Conservation (phyloP, 371 early-diverging fungal species). For the Mucor piriformis region DNA sequence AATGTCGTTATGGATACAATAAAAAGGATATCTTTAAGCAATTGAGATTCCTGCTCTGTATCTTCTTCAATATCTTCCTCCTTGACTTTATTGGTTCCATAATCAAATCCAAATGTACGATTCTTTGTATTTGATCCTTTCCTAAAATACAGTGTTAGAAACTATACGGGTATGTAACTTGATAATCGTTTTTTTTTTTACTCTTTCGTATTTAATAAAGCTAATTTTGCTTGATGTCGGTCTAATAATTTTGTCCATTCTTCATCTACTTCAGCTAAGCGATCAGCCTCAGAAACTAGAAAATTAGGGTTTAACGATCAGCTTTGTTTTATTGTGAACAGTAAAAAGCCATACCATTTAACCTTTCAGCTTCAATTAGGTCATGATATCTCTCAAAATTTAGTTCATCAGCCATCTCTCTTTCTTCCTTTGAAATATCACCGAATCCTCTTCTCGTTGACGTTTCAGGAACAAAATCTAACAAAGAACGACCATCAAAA, state of each 20-base stretch:
- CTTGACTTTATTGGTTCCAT: conserved; percentile 33
- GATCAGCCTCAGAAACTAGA: conserved; percentile 45
- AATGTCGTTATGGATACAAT: too few relatives aligned
- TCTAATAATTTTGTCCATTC: conserved; percentile 59
- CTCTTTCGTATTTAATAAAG: conserved; percentile 35
- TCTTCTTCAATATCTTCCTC: conserved; percentile 22
- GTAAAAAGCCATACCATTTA: conserved; percentile 53
- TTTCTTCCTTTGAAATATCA: conserved; percentile 34
- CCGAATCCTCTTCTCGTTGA: conserved; percentile 8
- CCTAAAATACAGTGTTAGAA: neutral
- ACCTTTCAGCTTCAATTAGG: conserved; percentile 56
- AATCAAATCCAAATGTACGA: conserved; percentile 40
- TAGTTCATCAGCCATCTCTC: conserved; percentile 47
- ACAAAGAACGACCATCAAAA: conserved; percentile 61
- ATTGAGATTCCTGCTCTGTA: conserved; percentile 36
- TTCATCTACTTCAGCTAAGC: conserved; percentile 50
- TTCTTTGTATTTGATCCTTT: conserved; percentile 5
- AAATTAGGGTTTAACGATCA: too few relatives aligned
- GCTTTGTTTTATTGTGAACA: too few relatives aligned
- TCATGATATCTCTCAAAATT: conserved; percentile 65
- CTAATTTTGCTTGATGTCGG: conserved; percentile 54
- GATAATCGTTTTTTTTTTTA: conserved; percentile 15
- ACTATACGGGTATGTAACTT: neutral
- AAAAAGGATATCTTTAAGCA: conserved; percentile 49
- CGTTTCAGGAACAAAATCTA: conserved; percentile 53